Conservation (phyloP, 1,284 basidiomycete species). For the Boletus sp. region DNA sequence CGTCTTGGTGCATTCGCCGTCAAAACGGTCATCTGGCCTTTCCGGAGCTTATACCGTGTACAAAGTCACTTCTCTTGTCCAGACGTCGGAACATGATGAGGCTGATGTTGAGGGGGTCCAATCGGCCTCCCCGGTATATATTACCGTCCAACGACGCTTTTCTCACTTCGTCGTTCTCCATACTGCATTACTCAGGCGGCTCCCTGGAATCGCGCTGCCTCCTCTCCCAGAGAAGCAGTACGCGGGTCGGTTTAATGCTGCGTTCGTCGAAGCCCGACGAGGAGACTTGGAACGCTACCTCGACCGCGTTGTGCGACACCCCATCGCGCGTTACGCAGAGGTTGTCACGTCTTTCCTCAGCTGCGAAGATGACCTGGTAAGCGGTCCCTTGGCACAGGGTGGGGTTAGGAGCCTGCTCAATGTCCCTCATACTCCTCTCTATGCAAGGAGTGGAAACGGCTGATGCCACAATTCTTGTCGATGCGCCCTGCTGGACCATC, state of each 20-base stretch:
- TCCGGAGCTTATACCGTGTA: constrained; percentile 75
- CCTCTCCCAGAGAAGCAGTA: constrained; percentile 83
- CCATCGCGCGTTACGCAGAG: constrained; percentile 73
- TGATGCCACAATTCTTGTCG: constrained; percentile 57
- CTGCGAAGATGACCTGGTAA: constrained; percentile 66
- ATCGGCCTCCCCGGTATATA: constrained; percentile 42
- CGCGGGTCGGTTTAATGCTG: constrained; percentile 71
- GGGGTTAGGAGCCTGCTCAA: constrained; percentile 11
- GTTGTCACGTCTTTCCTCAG: constrained; percentile 78
- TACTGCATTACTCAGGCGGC: constrained; percentile 57
- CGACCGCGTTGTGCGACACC: constrained; percentile 67
- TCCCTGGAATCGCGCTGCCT: constrained; percentile 75
- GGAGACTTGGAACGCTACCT: constrained; percentile 80
- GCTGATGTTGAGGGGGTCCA: constrained; percentile 19
- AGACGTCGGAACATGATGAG: constrained; percentile 28
- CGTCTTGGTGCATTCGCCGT: constrained; percentile 76
- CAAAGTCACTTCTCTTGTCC: constrained; percentile 71
- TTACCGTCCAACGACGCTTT: constrained; percentile 77
- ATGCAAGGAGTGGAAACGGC: constrained; percentile 65
- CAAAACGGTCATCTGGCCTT: constrained; percentile 61
- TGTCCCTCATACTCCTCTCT: constrained; percentile 3
- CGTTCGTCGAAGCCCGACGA: constrained; percentile 78
- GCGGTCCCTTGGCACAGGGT: constrained; percentile 24
- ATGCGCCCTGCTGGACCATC: constrained; percentile 60
- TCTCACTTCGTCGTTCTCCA: constrained; percentile 81